Percentiles rank a stretch among this genome's conserved stretches.
These are phyloP conservation scores for Fusarium sp. DNA, from an alignment of 2,329 filamentous ascomycete species.

Conservation along the genomic window DNA sequence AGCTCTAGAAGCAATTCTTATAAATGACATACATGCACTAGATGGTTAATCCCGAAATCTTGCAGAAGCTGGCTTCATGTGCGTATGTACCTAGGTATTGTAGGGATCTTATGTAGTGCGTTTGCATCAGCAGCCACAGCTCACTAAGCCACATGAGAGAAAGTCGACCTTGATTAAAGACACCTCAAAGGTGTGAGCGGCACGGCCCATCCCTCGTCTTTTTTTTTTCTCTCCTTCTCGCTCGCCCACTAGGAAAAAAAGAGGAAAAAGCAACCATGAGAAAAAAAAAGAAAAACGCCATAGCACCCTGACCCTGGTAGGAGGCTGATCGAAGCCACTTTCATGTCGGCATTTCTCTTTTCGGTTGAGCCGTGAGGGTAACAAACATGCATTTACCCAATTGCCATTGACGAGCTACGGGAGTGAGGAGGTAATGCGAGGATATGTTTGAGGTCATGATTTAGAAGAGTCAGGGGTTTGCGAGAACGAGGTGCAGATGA, in stretches of 20 bases:
- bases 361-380: not conserved
- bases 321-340: constrained; percentile 18
- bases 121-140: constrained; percentile 3
- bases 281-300: not conserved
- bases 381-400: constrained; percentile 17
- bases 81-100: no score
- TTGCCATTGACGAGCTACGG: constrained; percentile 1
- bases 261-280: not conserved
- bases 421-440: not conserved
- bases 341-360: constrained; percentile 6
- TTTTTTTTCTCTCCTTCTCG: not conserved
- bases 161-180: not conserved
- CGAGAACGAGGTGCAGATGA: not conserved
- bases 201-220: constrained; percentile 33
- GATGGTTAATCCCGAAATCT: not conserved
- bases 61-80: not conserved
- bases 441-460: not conserved
- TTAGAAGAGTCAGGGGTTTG: not conserved
- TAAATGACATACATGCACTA: not conserved
- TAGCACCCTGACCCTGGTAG: not conserved
- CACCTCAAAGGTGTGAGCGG: constrained; percentile 27
- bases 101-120: not conserved
- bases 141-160: not conserved
- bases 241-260: not conserved
- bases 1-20: not conserved